These are phyloP conservation scores for Salvia miltiorrhiza DNA, from an alignment of 257 asterid species.

Conservation along the genomic window DNA sequence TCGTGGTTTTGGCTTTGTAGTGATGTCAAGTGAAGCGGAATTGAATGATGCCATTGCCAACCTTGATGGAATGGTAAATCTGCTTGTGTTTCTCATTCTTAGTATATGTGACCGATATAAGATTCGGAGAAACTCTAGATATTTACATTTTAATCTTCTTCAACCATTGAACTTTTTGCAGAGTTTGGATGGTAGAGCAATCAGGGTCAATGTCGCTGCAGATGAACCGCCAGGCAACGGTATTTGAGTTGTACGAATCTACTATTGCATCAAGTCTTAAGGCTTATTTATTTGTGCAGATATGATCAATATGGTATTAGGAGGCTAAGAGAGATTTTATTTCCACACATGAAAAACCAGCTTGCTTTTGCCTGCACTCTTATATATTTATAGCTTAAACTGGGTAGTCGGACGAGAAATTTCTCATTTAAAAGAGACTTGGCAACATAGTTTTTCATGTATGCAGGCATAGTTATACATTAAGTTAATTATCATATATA, in stretches of 20 bases:
- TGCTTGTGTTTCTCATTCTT: background rate
- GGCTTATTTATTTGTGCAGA: constrained; percentile 15
- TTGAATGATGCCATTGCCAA: constrained; percentile 77
- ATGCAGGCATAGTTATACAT: no score
- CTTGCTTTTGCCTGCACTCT: background rate
- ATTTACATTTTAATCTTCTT: background rate
- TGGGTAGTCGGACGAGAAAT: background rate
- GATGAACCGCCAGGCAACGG: constrained; percentile 35
- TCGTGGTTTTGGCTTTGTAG: constrained; percentile 93
- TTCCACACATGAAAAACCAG: background rate
- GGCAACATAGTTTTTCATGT: no score
- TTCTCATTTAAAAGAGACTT: background rate
- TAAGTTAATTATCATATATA: no score
- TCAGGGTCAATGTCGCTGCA: constrained; percentile 41
- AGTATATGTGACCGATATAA: background rate
- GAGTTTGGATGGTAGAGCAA: constrained; percentile 48
- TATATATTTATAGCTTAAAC: constrained; percentile 3
- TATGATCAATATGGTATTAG: background rate
- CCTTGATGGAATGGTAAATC: constrained; percentile 83
- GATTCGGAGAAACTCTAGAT: background rate
- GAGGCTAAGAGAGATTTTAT: constrained; percentile 21
- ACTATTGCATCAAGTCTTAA: background rate
- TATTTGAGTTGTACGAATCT: constrained; percentile 20
- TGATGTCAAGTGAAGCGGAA: constrained; percentile 75
- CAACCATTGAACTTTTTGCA: constrained; percentile 21